Percentiles rank a stretch among this genome's conserved stretches.
These are phyloP conservation scores for Saccharomycopsis lassenensis DNA, from an alignment of 805 yeast species.

Conservation along the genomic window DNA sequence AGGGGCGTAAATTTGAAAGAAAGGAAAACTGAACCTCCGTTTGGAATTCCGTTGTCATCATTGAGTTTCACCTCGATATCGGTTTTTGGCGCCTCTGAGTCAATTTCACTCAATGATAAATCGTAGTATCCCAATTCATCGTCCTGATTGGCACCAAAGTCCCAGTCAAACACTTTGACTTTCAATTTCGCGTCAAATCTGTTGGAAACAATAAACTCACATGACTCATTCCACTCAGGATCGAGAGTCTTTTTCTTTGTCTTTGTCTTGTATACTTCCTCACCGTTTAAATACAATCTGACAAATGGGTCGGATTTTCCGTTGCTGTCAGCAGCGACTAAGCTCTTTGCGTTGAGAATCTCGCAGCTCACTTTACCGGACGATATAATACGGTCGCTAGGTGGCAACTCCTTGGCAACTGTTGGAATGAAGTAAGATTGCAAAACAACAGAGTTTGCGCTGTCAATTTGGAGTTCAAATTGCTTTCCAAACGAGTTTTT, in stretches of 20 bases:
- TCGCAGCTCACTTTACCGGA: constrained; percentile 59
- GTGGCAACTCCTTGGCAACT: constrained; percentile 47
- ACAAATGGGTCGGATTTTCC: constrained; percentile 93
- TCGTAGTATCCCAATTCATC: constrained; percentile 65
- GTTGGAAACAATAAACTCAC: constrained; percentile 44
- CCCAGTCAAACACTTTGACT: constrained; percentile 78
- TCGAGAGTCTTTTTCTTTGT: constrained; percentile 75
- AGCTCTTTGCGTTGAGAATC: constrained; percentile 50
- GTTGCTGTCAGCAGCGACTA: constrained; percentile 79
- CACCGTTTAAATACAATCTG: constrained; percentile 56
- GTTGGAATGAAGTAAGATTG: constrained; percentile 77
- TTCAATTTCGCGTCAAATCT: constrained; percentile 49
- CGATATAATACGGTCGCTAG: constrained; percentile 63
- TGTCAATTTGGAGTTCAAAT: constrained; percentile 38
- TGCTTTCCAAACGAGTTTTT: constrained; percentile 57
- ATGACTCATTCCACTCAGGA: constrained; percentile 81
- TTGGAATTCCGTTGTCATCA: constrained; percentile 28
- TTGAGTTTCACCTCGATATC: constrained; percentile 41
- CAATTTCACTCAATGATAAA: constrained; percentile 47
- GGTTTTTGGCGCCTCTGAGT: constrained; percentile 40
- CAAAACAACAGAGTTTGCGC: constrained; percentile 40
- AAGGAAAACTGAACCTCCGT: constrained; percentile 52
- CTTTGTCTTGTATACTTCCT: constrained; percentile 58
- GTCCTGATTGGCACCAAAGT: constrained; percentile 77
- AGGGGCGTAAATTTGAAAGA: constrained; percentile 58